Evolutionary conservation across 2,329 filamentous ascomycete genomes (phyloP), one percentile per base, ranked within the genome.

Genomic region (Penicillium sp.): DNA sequence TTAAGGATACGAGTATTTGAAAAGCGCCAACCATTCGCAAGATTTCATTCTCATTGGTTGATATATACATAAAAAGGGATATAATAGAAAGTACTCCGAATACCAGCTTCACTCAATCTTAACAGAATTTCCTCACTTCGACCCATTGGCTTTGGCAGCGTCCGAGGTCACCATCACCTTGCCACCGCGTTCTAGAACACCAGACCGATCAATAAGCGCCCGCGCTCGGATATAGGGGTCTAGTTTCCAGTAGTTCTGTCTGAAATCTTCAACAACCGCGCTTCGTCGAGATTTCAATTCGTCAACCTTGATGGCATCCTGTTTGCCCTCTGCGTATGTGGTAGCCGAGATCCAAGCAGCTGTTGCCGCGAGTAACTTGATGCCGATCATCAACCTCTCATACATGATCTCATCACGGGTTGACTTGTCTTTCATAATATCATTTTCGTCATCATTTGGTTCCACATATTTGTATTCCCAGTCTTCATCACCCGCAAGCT

Each of bases 191-290:
- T 82, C 76, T 44, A 97, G 80, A 55, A 92, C 77, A 0, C 91
- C 90, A 14, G 80, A 83, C 47, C 93, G 85, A 71, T 97, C 93
- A 67, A 95, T 96, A 58, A 90, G 75, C 13, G 86, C 88, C 67
- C 87, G 81, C 2, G 92, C 91, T 36, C 93, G 80, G 16, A 97
- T 70, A 73, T 92, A 95, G 0, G 91, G 91, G 74, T 97, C 93
- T 44, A 96, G 72, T 24, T 81, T 81, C 92, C 92, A 97, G 75
- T 97, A 97, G 65, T 89, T 89, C 39, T 81, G 80, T 55, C 80
- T 80, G 61, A 97, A 70, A 57, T 83, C 76, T 45, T 79, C 79
- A 1, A 89, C 87, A n/a, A 93, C 65, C 3, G 77, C 74, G 43
- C 84, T 77, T 48, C 91, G 79, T 69, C 83, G 49, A 7, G 18